A percentile compares a stretch with the other conserved stretches of the same genome.
Evolutionary conservation across 2,329 filamentous ascomycete genomes (phyloP).

Genomic region (Exophiala bonariae): DNA sequence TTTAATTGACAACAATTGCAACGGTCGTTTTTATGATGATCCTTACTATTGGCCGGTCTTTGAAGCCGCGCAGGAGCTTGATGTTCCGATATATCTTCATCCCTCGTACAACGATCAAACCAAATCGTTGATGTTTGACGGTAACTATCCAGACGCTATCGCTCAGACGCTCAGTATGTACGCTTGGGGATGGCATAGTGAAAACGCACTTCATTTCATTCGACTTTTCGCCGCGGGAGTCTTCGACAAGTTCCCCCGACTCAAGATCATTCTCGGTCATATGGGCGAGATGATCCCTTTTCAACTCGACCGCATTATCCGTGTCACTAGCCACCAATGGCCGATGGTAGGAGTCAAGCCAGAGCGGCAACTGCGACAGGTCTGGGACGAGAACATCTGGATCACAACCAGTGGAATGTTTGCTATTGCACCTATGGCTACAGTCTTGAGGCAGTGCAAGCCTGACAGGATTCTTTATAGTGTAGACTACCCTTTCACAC

Average conservation of each 20-base stretch:
- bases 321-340: slow-evolving; percentile 10
- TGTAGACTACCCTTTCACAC: slow-evolving; percentile 58
- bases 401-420: slow-evolving; percentile 58
- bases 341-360: slow-evolving; percentile 51
- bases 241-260: slow-evolving; percentile 54
- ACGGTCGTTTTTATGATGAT: slow-evolving; percentile 44
- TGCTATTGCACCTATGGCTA: slow-evolving; percentile 47
- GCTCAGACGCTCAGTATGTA: slow-evolving; percentile 19
- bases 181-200: slow-evolving; percentile 39
- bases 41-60: slow-evolving; percentile 44
- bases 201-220: slow-evolving; percentile 37
- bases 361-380: slow-evolving; percentile 49
- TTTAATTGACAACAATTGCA: slow-evolving; percentile 43
- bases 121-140: slow-evolving; percentile 36
- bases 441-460: slow-evolving; percentile 32
- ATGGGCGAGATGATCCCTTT: slow-evolving; percentile 56
- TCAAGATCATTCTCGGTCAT: slow-evolving; percentile 58
- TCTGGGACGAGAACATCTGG: slow-evolving; percentile 59
- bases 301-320: slow-evolving; percentile 46
- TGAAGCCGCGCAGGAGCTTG: slow-evolving; percentile 41
- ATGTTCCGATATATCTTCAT: slow-evolving; percentile 54
- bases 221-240: slow-evolving; percentile 52
- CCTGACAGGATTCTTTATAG: slow-evolving; percentile 56
- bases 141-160: slow-evolving; percentile 32
- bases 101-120: slow-evolving; percentile 43